Evolutionary conservation across 2,329 filamentous ascomycete genomes (phyloP), one percentile per base, ranked within the genome.

Genomic region (Colletotrichum sublineola): DNA sequence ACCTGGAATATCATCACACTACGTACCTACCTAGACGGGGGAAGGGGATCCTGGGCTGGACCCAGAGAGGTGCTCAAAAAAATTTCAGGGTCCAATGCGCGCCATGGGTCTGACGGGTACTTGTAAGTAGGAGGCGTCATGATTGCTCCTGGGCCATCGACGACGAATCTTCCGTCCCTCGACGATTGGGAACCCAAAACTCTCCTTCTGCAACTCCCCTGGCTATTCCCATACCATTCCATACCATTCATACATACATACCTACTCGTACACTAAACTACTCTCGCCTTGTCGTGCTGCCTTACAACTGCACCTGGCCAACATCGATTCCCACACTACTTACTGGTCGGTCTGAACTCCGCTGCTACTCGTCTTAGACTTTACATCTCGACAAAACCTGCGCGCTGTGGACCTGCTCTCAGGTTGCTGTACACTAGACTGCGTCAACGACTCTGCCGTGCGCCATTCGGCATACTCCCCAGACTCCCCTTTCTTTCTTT

Each of bases 41-140:
- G 24, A 24, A 24, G 24, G 24, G 24, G 24, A 24, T 24, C 24
- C 24, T 24, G 24, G 24, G 24, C 24, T 24, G 24, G 58, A 24
- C 69, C 58, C 44, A 38, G 40, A 58, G 44, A 48, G 58, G 48
- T 63, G 24, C 48, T 63, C 31, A 44, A 56, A 38, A 61, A 71
- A 60, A 60, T 68, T 53, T 72, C 58, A 72, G 69, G 69, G 69
- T 72, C 69, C 65, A 68, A 60, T 60, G 61, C 61, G 61, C 61
- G 44, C 65, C 69, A 58, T 38, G 62, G 38, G 46, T 24, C 58
- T 15, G 12, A 20, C 14, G 24, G 33, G 46, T 29, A 44, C 42
- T 20, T 18, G 42, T 44, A 38, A 15, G 18, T 40, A 63, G 60
- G 61, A 63, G 36, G 61, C 61, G 61, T 63, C 61, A 63, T 53